phyloP scores from a whole-genome alignment of 1,284 basidiomycete species.

The Ganoderma multipileum region DNA sequence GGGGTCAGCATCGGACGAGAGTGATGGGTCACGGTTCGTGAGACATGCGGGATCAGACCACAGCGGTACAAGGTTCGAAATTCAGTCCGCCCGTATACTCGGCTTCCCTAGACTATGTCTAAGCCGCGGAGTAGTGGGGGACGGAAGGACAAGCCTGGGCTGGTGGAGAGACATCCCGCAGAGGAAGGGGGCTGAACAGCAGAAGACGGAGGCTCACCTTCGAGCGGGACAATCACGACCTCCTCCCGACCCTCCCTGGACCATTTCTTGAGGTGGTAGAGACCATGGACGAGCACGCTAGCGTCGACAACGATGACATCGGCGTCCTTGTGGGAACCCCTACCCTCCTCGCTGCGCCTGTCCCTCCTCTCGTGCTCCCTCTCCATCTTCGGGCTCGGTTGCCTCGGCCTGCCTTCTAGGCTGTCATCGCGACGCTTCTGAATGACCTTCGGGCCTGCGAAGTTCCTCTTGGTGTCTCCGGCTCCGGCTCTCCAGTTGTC shows the following conservation, averaged over 20 bases:
- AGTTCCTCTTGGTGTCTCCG: constrained; percentile 31
- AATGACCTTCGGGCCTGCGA: constrained; percentile 24
- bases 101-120: neutral
- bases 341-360: constrained; percentile 43
- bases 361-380: constrained; percentile 38
- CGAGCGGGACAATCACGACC: constrained; percentile 83
- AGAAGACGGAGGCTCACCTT: constrained; percentile 65
- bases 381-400: constrained; percentile 32
- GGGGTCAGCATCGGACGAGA: constrained; percentile 7
- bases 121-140: neutral
- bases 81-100: neutral
- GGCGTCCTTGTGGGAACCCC: constrained; percentile 59
- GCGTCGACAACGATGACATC: constrained; percentile 85
- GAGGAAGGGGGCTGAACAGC: neutral
- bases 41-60: neutral
- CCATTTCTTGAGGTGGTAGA: constrained; percentile 84
- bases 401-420: constrained; percentile 22
- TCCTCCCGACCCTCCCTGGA: constrained; percentile 74
- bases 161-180: no score
- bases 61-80: neutral
- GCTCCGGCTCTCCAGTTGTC: constrained; percentile 39
- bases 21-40: neutral
- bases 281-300: constrained; percentile 85
- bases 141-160: neutral
- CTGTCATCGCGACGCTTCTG: constrained; percentile 36